Conservation (phyloP, 352 stramenopile genomes). For the Globisporangium paroecandrum region DNA sequence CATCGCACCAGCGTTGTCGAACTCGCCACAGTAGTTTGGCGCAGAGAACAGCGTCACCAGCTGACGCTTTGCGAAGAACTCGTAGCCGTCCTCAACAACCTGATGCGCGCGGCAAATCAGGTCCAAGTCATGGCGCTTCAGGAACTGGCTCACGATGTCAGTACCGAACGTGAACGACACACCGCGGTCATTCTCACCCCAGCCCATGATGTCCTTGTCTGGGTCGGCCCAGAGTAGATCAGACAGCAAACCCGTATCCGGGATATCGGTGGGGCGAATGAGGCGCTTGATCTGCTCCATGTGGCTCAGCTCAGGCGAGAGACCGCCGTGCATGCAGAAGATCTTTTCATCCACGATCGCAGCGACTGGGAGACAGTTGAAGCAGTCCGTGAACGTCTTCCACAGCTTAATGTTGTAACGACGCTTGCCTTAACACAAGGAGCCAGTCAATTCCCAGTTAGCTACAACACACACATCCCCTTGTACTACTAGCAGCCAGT, state of each 20-base stretch:
- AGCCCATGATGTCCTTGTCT: conserved; percentile 98
- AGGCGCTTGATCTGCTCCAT: conserved; percentile 94
- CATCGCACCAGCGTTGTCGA: conserved; percentile 96
- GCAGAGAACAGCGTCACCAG: conserved; percentile 99
- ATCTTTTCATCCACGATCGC: conserved; percentile 99
- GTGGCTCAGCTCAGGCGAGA: conserved; percentile 94
- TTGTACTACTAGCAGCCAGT: neutral
- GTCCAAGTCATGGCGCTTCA: conserved; percentile 96
- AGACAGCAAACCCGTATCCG: conserved; percentile 94
- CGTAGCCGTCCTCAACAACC: conserved; percentile 97
- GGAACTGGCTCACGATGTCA: conserved; percentile 97
- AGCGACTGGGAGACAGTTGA: conserved; percentile 92
- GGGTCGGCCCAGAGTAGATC: conserved; percentile 99
- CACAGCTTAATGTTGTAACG: conserved; percentile 97
- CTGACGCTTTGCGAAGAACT: conserved; percentile 98
- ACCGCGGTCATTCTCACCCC: conserved; percentile 97
- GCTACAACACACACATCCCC: neutral
- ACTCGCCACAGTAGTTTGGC: conserved; percentile 99
- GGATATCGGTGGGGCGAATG: conserved; percentile 87
- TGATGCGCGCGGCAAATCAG: conserved; percentile 97
- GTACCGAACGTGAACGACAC: conserved; percentile 98
- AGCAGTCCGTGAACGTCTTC: conserved; percentile 96
- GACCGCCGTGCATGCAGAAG: conserved; percentile 98
- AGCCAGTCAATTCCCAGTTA: neutral
- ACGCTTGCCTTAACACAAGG: conserved; percentile 59